Evolutionary conservation across 1,284 basidiomycete species (phyloP).

Genomic region (Papiliotrema terrestris): DNA sequence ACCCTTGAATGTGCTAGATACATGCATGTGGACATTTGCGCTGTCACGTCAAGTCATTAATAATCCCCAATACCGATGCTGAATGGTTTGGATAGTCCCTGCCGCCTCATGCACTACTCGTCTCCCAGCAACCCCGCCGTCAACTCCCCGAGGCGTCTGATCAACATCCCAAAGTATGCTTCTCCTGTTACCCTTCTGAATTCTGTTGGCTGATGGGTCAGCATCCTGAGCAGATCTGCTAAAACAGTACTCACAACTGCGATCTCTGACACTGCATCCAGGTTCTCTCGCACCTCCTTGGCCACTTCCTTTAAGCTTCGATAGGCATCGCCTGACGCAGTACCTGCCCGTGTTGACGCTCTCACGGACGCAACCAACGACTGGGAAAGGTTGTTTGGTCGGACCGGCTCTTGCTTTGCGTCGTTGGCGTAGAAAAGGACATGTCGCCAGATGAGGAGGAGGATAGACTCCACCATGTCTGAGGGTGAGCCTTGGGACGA

Average conservation of each 20-base stretch:
- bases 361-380: slow-evolving; percentile 18
- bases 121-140: slow-evolving; percentile 24
- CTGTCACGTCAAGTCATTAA: no score
- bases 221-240: background rate
- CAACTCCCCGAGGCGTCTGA: slow-evolving; percentile 42
- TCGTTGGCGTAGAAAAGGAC: slow-evolving; percentile 56
- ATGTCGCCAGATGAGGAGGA: slow-evolving; percentile 78
- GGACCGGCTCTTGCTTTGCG: slow-evolving; percentile 27
- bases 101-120: no score
- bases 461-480: slow-evolving; percentile 76
- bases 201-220: slow-evolving; percentile 23
- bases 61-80: no score
- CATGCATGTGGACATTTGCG: no score
- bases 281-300: slow-evolving; percentile 35
- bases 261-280: slow-evolving; percentile 45
- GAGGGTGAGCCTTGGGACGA: slow-evolving; percentile 1
- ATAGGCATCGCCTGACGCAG: no score
- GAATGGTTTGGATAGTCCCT: no score
- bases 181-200: slow-evolving; percentile 22
- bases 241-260: slow-evolving; percentile 37
- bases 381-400: slow-evolving; percentile 34
- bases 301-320: slow-evolving; percentile 31
- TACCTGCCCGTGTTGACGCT: slow-evolving; percentile 17
- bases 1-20: no score
- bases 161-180: slow-evolving; percentile 43